Base-by-base conservation (phyloP, 2,329 filamentous ascomycete species). In the Hypoxylon sp. region DNA sequence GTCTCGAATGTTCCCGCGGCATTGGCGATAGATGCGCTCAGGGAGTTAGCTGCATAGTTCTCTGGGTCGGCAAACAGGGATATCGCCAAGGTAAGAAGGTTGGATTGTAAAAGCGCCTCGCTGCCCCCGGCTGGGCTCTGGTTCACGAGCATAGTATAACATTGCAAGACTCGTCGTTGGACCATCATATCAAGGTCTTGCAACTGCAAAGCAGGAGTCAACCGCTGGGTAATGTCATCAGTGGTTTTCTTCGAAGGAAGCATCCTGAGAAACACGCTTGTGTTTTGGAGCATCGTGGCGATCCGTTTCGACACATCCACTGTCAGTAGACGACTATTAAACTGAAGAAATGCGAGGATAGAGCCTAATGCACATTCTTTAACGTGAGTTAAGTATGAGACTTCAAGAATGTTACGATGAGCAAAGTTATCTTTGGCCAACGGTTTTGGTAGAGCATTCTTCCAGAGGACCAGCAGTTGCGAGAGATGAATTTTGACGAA, bases 401-500 rank as follows among this genome's bases (percentile, higher is more conserved):
- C 86, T 69, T 99, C 95, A 5, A 97, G 77, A 40, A 91, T 81
- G 57, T 89, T 93, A 43, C 92, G 84, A 57, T 93, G 86, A 0
- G 88, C 84, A 40, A 91, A 90, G 61, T 94, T 95, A 61, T 97
- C 93, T 69, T 91, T 95, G 23, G 91, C 87, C n/a, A 97, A 73
- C 4, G 95, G 93, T 66, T 95, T 96, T 0, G 95, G 93, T 7
- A 99, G 79, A 0, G 94, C 93, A 70, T 97, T 99, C 72, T 96
- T 96, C 94, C 94, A 99, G 5, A 99, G 77, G 6, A 99, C 76
- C 47, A 99, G 84, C 15, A 99, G 79, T 67, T 99, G 94, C 2
- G 92, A 93, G 5, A 99, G 80, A 71, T 99, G 94, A 16, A 97
- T 97, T 73, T 99, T 99, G 71, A 97, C 93, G 70, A 99, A 99